Percentiles rank a stretch among this genome's conserved stretches.
Conservation (phyloP, 192 early-diverging fungal genomes). For the Coemansia sp. region DNA sequence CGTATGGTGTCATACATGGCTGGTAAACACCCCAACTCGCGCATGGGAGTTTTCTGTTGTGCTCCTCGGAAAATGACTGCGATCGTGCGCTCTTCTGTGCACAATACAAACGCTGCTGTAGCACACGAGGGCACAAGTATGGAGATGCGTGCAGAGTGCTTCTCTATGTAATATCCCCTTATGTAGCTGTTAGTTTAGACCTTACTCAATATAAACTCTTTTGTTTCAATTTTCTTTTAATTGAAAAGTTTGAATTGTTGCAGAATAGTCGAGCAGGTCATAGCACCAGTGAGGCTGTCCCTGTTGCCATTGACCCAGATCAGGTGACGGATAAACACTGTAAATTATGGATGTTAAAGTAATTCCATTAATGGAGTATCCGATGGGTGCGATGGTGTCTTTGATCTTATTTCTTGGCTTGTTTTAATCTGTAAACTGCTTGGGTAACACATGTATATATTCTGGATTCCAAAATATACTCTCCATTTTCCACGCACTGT, state of each 20-base stretch:
- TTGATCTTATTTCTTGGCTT: too few species aligned
- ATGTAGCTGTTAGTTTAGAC: neutral
- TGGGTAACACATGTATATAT: too few species aligned
- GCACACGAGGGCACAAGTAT: conserved; percentile 46
- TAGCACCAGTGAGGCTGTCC: too few species aligned
- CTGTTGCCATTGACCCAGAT: too few species aligned
- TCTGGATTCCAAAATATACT: too few species aligned
- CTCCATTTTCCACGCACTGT: too few species aligned
- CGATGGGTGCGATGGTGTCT: too few species aligned
- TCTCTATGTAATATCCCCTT: conserved; percentile 27
- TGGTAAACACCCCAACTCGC: conserved; percentile 39
- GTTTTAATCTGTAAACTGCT: too few species aligned
- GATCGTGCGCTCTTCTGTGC: conserved; percentile 41
- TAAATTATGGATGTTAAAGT: too few species aligned
- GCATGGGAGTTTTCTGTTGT: conserved; percentile 50
- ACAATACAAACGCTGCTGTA: conserved; percentile 48
- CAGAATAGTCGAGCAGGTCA: too few species aligned
- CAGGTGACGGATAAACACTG: too few species aligned
- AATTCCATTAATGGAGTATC: too few species aligned
- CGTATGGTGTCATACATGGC: conserved; percentile 50
- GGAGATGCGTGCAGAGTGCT: conserved; percentile 53
- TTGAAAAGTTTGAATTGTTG: neutral
- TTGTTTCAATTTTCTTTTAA: neutral
- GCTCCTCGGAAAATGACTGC: conserved; percentile 41
- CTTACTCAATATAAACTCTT: neutral